Conservation (phyloP, 1,139 yeast species). For the Meyerozyma carpophila region DNA sequence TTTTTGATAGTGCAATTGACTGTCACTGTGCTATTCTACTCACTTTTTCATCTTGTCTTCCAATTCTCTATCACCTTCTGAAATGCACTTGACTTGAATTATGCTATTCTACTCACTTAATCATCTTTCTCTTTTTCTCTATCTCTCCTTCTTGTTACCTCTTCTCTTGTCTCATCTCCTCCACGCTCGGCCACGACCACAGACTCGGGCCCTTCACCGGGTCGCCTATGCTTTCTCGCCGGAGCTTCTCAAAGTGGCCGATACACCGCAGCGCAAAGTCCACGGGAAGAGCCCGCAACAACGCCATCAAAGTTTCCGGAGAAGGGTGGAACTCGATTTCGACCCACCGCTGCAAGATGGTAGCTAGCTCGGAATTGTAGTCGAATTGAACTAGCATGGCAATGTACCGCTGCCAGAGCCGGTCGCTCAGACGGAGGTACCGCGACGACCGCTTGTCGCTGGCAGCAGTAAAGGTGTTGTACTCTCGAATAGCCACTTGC, state of each 20-base stretch:
- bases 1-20: too few relatives aligned
- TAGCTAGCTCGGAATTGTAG: constrained; percentile 46
- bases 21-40: too few relatives aligned
- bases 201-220: constrained; percentile 2
- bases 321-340: constrained; percentile 44
- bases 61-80: too few relatives aligned
- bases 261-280: constrained; percentile 37
- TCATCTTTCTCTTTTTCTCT: background rate
- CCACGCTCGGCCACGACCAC: constrained; percentile 25
- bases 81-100: too few relatives aligned
- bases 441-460: constrained; percentile 13
- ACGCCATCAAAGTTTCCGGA: constrained; percentile 26
- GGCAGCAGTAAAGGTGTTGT: constrained; percentile 30
- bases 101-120: background rate
- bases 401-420: constrained; percentile 50
- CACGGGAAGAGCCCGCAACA: constrained; percentile 35
- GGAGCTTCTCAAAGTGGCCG: constrained; percentile 28
- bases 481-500: constrained; percentile 58
- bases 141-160: background rate
- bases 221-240: constrained; percentile 9
- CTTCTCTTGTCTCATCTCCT: constrained; percentile 7
- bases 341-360: constrained; percentile 56
- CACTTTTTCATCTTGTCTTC: background rate
- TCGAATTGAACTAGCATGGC: constrained; percentile 41
- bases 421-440: constrained; percentile 38